phyloP scores from a whole-genome alignment of 139 green algal genomes.

The Micromonas pusilla region DNA sequence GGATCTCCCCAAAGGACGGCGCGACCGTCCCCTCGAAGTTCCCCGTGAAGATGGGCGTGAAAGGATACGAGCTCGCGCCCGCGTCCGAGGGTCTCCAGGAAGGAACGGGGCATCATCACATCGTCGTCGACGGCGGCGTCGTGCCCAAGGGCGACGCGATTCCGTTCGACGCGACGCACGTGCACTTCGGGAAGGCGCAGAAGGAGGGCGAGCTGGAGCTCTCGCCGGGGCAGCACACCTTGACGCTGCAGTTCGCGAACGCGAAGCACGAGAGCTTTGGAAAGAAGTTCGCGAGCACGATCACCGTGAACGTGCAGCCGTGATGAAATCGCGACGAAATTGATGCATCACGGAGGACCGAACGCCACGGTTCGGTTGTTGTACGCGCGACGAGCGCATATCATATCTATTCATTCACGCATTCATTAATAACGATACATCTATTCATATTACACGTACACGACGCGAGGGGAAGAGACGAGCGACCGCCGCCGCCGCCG shows the following conservation, averaged over 20 bases:
- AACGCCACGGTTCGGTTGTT: too few relatives aligned
- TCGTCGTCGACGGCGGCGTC: slow-evolving; percentile 39
- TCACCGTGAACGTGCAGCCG: slow-evolving; percentile 42
- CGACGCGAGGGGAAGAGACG: too few relatives aligned
- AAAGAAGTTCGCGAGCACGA: slow-evolving; percentile 35
- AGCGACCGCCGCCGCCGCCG: too few relatives aligned
- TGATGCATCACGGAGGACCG: too few relatives aligned
- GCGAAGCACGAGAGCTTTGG: slow-evolving; percentile 47
- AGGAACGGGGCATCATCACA: slow-evolving; percentile 50
- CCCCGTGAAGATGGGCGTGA: slow-evolving; percentile 21
- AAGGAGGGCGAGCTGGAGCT: slow-evolving; percentile 44
- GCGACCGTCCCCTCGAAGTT: slow-evolving; percentile 5
- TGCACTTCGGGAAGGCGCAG: slow-evolving; percentile 55
- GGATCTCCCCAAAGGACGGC: slow-evolving; percentile 1
- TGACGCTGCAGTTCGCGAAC: slow-evolving; percentile 64
- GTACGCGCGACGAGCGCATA: too few relatives aligned
- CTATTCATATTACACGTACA: too few relatives aligned
- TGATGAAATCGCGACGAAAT: too few relatives aligned
- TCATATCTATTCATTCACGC: too few relatives aligned
- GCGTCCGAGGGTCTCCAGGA: background rate
- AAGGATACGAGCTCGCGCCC: slow-evolving; percentile 21
- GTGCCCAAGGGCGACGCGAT: slow-evolving; percentile 42
- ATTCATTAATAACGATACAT: too few relatives aligned
- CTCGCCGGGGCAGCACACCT: slow-evolving; percentile 47
- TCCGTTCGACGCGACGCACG: slow-evolving; percentile 52